phyloP scores from a whole-genome alignment of 306 rosid species.

The Trifolium repens region DNA sequence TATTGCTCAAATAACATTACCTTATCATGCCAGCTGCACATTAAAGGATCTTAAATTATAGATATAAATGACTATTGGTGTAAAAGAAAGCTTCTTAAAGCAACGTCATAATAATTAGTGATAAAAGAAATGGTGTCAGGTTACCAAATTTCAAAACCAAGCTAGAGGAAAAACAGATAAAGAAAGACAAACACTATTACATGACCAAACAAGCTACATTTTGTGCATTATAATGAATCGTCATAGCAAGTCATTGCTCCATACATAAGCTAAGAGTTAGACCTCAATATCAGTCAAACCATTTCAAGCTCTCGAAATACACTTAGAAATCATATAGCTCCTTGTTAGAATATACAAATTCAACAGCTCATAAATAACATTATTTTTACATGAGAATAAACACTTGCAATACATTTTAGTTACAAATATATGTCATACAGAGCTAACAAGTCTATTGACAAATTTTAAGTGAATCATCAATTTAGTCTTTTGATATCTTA shows the following conservation, averaged over 20 bases:
- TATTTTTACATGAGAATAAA: too few species aligned
- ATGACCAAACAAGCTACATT: not conserved
- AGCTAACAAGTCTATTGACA: not conserved
- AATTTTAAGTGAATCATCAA: not conserved
- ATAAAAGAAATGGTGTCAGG: not conserved
- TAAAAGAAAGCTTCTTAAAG: constrained; percentile 7
- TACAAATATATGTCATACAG: not conserved
- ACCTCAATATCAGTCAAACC: not conserved
- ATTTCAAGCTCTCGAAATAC: constrained; percentile 17
- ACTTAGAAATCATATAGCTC: not conserved
- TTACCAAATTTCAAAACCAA: constrained; percentile 18
- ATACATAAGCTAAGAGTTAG: not conserved
- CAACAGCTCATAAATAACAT: too few species aligned
- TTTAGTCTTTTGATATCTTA: not conserved
- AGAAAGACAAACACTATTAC: constrained; percentile 5
- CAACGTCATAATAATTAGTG: not conserved
- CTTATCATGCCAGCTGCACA: constrained; percentile 88
- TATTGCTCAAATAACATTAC: constrained; percentile 80
- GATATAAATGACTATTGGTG: not conserved
- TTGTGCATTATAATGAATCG: constrained; percentile 3
- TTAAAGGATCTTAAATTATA: constrained; percentile 26
- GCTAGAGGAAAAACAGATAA: constrained; percentile 1
- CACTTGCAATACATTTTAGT: not conserved
- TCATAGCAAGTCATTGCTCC: not conserved
- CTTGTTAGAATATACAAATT: too few species aligned